Conservation (phyloP, 805 yeast species). For the Scheffersomyces lignosus region DNA sequence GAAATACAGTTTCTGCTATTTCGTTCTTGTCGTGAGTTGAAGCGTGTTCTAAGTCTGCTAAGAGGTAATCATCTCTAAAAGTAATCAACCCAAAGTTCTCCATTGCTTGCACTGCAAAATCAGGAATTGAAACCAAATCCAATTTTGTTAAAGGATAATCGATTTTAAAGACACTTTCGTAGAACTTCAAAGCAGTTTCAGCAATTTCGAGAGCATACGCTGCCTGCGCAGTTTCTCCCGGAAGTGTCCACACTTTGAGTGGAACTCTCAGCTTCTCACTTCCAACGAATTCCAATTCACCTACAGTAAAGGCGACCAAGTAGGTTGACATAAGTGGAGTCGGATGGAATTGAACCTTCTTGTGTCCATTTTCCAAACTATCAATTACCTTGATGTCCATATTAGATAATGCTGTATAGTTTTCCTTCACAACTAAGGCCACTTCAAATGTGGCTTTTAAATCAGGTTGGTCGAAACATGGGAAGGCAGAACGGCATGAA, state of each 20-base stretch:
- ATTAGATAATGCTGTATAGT: background rate
- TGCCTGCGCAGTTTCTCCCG: background rate
- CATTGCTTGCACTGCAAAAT: constrained; percentile 1
- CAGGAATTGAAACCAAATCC: constrained; percentile 2
- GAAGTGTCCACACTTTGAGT: background rate
- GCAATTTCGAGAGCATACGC: constrained; percentile 1
- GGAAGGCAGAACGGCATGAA: background rate
- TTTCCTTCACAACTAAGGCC: background rate
- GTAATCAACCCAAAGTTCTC: constrained; percentile 2
- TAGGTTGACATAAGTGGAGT: constrained; percentile 3
- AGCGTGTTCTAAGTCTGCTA: background rate
- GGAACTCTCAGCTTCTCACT: background rate
- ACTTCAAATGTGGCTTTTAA: background rate
- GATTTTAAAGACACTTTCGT: background rate
- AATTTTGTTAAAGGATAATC: constrained; percentile 1
- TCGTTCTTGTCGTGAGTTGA: background rate
- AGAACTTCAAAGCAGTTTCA: constrained; percentile 1
- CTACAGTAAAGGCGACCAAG: constrained; percentile 1
- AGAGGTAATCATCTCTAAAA: background rate
- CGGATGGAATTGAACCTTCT: background rate
- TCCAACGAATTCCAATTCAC: background rate
- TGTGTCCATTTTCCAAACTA: background rate
- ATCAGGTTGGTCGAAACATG: background rate
- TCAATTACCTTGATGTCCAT: background rate
- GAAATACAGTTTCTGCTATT: constrained; percentile 2